A percentile compares a stretch with the other conserved stretches of the same genome.
Evolutionary conservation across 108 stramenopile genomes (phyloP).

Genomic region (Skeletonema tropicum): DNA sequence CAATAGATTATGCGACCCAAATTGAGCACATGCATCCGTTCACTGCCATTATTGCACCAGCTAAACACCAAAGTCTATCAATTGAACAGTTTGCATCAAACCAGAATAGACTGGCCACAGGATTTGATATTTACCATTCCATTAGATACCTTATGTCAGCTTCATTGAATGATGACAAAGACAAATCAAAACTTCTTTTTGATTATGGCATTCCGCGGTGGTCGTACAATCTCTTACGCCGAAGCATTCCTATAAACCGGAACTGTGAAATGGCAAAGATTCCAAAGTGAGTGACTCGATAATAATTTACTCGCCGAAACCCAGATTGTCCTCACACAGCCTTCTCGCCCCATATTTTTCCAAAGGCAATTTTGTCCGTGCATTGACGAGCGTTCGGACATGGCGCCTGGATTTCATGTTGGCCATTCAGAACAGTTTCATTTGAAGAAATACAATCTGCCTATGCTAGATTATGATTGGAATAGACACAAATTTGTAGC

Average conservation of each 20-base stretch:
- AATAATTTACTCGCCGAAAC: neutral
- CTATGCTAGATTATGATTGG: constrained; percentile 17
- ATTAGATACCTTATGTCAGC: constrained; percentile 40
- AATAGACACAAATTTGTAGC: neutral
- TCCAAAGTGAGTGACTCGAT: neutral
- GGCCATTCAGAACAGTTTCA: constrained; percentile 9
- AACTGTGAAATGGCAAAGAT: constrained; percentile 45
- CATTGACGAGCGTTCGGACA: constrained; percentile 13
- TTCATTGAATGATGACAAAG: neutral
- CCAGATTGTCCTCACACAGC: neutral
- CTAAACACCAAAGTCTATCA: constrained; percentile 24
- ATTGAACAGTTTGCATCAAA: constrained; percentile 37
- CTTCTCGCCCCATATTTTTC: neutral
- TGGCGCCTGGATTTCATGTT: constrained; percentile 18
- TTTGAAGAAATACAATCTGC: neutral
- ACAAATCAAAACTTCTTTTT: constrained; percentile 4
- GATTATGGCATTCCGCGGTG: constrained; percentile 44
- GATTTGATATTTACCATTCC: constrained; percentile 56
- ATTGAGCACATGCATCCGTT: constrained; percentile 60
- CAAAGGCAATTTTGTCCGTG: constrained; percentile 16
- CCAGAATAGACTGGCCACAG: constrained; percentile 48
- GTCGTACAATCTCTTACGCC: constrained; percentile 48
- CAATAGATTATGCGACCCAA: constrained; percentile 54
- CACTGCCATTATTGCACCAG: constrained; percentile 57
- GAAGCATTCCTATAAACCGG: constrained; percentile 23